phyloP scores from a whole-genome alignment of 2,329 filamentous ascomycete genomes.

The Nemania sp. region DNA sequence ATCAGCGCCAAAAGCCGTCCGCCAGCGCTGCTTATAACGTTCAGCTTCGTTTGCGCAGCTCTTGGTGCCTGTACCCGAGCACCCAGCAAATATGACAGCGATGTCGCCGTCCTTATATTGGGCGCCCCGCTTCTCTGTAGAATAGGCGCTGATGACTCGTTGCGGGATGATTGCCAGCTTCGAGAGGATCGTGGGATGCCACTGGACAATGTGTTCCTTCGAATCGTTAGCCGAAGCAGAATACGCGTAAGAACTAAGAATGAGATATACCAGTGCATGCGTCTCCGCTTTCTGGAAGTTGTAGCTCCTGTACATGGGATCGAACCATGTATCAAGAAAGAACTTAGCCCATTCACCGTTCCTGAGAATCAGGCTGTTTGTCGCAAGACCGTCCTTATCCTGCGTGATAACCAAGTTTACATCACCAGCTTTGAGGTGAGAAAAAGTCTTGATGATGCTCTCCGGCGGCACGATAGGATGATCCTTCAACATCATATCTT shows the following conservation, averaged over 20 bases:
- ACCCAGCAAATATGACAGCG: constrained; percentile 76
- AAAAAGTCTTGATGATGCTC: constrained; percentile 94
- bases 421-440: constrained; percentile 74
- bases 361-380: constrained; percentile 76
- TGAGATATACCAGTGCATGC: constrained; percentile 75
- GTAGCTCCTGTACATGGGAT: constrained; percentile 89
- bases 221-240: constrained; percentile 34
- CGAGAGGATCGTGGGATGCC: constrained; percentile 94
- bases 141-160: constrained; percentile 79
- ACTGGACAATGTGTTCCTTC: constrained; percentile 87
- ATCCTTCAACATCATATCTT: constrained; percentile 81
- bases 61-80: constrained; percentile 56
- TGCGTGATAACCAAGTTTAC: constrained; percentile 84
- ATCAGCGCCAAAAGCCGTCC: constrained; percentile 42
- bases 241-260: background rate
- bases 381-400: constrained; percentile 77
- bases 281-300: constrained; percentile 95
- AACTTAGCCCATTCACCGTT: constrained; percentile 91
- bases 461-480: constrained; percentile 88
- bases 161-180: constrained; percentile 91
- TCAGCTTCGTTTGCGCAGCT: constrained; percentile 75
- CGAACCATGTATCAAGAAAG: constrained; percentile 94
- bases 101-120: constrained; percentile 84
- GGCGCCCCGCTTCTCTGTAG: constrained; percentile 56
- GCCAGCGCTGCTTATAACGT: constrained; percentile 53